Evolutionary conservation across 306 rosid genomes (phyloP), one percentile per base, ranked within the genome.

Genomic region (Vigna unguiculata): DNA sequence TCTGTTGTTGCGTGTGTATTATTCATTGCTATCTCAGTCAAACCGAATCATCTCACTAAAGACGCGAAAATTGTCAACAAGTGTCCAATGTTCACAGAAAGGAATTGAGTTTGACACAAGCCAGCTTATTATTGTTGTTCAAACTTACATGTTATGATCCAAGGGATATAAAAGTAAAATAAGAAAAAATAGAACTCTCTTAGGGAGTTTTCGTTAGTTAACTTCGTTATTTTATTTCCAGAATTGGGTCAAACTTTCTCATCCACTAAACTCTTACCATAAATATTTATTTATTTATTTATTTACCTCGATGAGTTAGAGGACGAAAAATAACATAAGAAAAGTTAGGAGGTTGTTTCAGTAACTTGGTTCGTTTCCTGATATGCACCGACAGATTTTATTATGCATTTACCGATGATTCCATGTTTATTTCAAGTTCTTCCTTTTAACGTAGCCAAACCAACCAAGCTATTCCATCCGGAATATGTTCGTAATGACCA

Each of bases 381-480:
- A 15, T 1, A 34, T 24, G 47, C 84, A 81, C 84, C 84, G 80
- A 81, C 84, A 81, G 30, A 17, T 14, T 48, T 16, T 36, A 47
- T 21, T 15, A 14, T n/a, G 36, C 54, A 73, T 38, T 71, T n/a
- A 22, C 20, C 28, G 11, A 49, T 68, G 16, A 16, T 36, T 13
- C 65, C 12, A 4, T 1, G n/a, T 75, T 25, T 43, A 34, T 66
- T 67, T 7, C n/a, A 62, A 15, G 32, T 28, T 28, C 2, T 40
- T 4, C 6, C 40, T 73, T 64, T 19, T 30, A 72, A 67, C 65
- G 38, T 14, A 49, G 19, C 20, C 10, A 5, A 30, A 16, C 41
- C 77, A 83, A 75, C 75, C 79, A 25, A 8, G 59, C 20, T 4
- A 22, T 15, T 69, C 52, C 25, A 20, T 21, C 11, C 19, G 24